Evolutionary conservation across 2,329 filamentous ascomycete species (phyloP), one percentile per base, ranked within the genome.

Genomic region (Paradendryphiella salina): DNA sequence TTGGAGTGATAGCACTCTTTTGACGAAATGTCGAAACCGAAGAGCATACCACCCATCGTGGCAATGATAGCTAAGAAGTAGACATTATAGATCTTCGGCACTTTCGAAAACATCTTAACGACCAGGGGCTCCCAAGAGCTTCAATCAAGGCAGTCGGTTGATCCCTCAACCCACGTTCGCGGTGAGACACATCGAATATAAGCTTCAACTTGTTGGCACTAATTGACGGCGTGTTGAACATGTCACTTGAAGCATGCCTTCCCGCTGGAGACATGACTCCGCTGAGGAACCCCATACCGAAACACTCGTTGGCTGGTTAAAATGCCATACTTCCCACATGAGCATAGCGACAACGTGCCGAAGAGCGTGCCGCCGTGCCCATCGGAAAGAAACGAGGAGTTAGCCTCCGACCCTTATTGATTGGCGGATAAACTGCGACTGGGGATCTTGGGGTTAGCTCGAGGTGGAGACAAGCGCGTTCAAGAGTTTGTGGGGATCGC

Each of bases 1-100:
- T 47, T 39, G 42, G 29, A 32, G 52, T 51, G 21, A 76, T 75
- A 10, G 75, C 75, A 47, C 82, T 85, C 86, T 90, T 90, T 89
- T 33, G 85, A 88, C 47, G 82, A 84, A 64, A 91, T 89, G 73
- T 91, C 88, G 69, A 91, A 91, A 61, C 88, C 89, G 64, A 91
- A 90, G 15, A 90, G 77, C 23, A 82, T 84, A 67, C 87, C 87
- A 60, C 86, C 86, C 76, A 79, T 78, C 52, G 82, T 78, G 69
- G 82, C 77, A 66, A 83, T 80, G 65, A 79, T 79, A 38, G 81
- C 79, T 57, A 84, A 80, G 49, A 78, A 69, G 65, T 85, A 85
- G 61, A 84, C 78, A 59, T 84, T 84, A 26, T 80, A 79, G 46
- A 82, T 78, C 44, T 70, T 80, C 20, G 80, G 80, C 20, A 81